Evolutionary conservation across 768 basidiomycete genomes (phyloP).

Genomic region (Mycena crocata): DNA sequence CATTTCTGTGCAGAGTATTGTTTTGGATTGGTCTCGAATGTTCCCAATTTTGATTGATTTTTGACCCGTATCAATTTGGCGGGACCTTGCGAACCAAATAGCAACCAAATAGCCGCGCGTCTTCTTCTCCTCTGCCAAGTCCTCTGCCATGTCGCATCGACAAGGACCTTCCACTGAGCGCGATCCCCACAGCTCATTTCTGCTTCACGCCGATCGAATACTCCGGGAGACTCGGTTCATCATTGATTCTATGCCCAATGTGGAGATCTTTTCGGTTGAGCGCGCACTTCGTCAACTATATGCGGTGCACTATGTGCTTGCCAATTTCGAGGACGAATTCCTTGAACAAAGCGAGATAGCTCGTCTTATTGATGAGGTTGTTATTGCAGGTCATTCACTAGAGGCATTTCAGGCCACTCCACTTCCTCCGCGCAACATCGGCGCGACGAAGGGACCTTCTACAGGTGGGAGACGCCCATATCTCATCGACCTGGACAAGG

Average conservation of each 20-base stretch:
- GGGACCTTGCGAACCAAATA: too few relatives aligned
- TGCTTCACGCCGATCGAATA: slow-evolving; percentile 13
- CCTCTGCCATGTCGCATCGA: too few relatives aligned
- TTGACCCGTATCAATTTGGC: too few relatives aligned
- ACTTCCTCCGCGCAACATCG: slow-evolving; percentile 1
- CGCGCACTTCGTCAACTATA: slow-evolving; percentile 21
- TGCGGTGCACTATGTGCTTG: slow-evolving; percentile 18
- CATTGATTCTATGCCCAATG: slow-evolving; percentile 34
- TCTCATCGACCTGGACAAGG: slow-evolving; percentile 34
- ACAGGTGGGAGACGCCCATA: slow-evolving; percentile 36
- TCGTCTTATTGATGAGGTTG: background rate
- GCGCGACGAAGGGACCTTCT: background rate
- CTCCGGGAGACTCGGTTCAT: slow-evolving; percentile 29
- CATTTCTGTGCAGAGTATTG: too few relatives aligned
- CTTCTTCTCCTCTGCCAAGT: too few relatives aligned
- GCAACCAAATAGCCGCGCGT: too few relatives aligned
- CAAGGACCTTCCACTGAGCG: too few relatives aligned
- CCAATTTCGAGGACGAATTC: slow-evolving; percentile 15
- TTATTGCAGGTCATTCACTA: background rate
- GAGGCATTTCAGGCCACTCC: background rate
- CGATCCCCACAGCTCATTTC: too few relatives aligned
- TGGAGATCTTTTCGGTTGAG: slow-evolving; percentile 25
- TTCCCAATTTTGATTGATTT: too few relatives aligned
- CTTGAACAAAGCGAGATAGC: background rate
- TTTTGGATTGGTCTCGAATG: too few relatives aligned